Base-by-base conservation (phyloP, 2,329 filamentous ascomycete species). In the Fusarium albosuccineum region DNA sequence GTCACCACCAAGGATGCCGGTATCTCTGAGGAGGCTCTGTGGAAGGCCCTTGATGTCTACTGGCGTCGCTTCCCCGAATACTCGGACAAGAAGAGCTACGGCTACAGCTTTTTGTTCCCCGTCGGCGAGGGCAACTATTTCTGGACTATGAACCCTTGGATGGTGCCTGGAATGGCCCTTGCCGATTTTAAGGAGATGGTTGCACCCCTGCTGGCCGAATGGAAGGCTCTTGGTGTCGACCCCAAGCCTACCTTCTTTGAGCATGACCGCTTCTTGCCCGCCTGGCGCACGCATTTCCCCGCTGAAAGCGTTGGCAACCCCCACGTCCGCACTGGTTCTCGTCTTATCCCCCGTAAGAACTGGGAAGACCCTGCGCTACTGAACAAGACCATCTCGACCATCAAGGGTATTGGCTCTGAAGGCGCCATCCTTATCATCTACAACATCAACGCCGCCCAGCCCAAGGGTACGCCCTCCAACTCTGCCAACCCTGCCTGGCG, bases 401-500 rank as follows among this genome's bases (percentile, higher is more conserved):
- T 67, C 7, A 66, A 60, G 39, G 17, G 62, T 6, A 64, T 67
- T 1, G 41, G 54, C 3, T 13, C 54, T 2, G 66, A 67, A 2
- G 66, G 62, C 11, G 66, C 50, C 10, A 5, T 67, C 4, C 17
- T 68, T 7, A 42, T 68, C 7, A 48, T 66, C 11, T 68, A 66
- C 26, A 68, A 68, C n/a, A 68, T 68, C 57, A 68, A 66, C 17
- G 71, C 67, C 2, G 67, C 62, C 10, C 58, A 62, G 34, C 62
- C 52, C 5, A 73, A 66, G 30, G 59, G 64, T 8, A 74, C 71
- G 26, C 67, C 78, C 26, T 71, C 79, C 59, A 79, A 75, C 59
- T 78, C 80, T 1, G 66, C 80, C 5, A 81, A 81, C 60, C 80
- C 81, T 1, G 79, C 79, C 2, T 83, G 81, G 78, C 74, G 81